Conservation (phyloP, 345 rosid genomes). For the Salix brachista region DNA sequence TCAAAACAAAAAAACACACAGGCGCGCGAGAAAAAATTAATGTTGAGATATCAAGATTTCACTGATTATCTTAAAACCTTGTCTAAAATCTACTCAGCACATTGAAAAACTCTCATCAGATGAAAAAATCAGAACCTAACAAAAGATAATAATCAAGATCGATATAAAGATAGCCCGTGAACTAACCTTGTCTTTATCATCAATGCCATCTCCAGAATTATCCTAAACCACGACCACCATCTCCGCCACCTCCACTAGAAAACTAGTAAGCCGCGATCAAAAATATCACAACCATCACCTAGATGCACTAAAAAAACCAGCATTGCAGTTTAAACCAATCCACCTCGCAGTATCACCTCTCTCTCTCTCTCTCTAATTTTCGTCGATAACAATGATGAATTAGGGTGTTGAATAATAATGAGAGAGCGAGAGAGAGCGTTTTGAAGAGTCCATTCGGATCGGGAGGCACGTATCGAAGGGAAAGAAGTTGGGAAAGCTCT, state of each 20-base stretch:
- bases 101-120: not conserved
- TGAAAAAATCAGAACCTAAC: not conserved
- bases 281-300: constrained; percentile 53
- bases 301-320: not conserved
- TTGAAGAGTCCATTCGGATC: not conserved
- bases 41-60: too few species aligned
- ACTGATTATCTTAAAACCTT: too few species aligned
- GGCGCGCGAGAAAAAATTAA: too few species aligned
- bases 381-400: not conserved
- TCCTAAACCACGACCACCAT: constrained; percentile 27
- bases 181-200: constrained; percentile 64
- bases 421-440: not conserved
- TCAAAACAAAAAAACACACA: too few species aligned
- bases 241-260: constrained; percentile 35
- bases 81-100: not conserved
- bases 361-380: not conserved
- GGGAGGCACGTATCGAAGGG: too few species aligned
- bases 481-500: too few species aligned
- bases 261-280: constrained; percentile 56
- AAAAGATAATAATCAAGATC: not conserved
- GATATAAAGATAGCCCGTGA: not conserved
- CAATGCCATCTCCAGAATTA: constrained; percentile 37
- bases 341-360: too few species aligned
- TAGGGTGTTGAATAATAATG: constrained; percentile 10
- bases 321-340: too few species aligned